Evolutionary conservation across 129 eudicot species (phyloP), one percentile per base, ranked within the genome.

Genomic region (Artemisia annua): DNA sequence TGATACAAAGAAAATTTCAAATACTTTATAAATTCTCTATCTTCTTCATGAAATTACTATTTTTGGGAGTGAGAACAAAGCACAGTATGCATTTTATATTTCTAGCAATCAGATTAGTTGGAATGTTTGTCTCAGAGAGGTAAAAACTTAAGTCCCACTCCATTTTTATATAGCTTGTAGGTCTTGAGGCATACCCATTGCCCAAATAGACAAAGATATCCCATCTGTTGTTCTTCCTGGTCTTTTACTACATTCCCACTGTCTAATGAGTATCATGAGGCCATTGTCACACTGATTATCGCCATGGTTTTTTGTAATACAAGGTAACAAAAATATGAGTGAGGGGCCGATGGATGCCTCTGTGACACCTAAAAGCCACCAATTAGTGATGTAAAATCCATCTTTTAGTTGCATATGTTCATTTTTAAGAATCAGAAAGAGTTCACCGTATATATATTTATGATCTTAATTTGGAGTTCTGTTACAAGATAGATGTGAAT

Each of bases 191-290:
- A 74, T 81, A 89, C 97, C 71, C 77, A 59, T 79, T 78, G 96
- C 86, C 97, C 82, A 80, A 73, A 83, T 73, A 75, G 96, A 92
- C 64, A 77, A 80, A 80, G 98, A 92, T 93, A 82, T 81, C 63
- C 71, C 85, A 93, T 73, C 75, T 78, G 39, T 73, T 73, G 14
- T 48, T 59, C 51, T 75, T 75, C 75, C 75, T 78, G 78, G 82
- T 82, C 80, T 72, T 76, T 70, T 44, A 65, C 70, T 71, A 71
- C 82, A 72, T 77, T 26, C 3, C 61, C 66, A 17, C 1, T 68
- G 66, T 74, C 70, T 67, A 19, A 30, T 19, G 69, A 63, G 50
- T 17, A 75, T 67, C 56, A 46, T 49, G 17, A 74, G 44, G 68
- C 76, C 62, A 43, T 64, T 74, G 12, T 49, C 58, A 59, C 60